Base-by-base conservation (phyloP, 257 asterid species). In the Scutellaria baicalensis region DNA sequence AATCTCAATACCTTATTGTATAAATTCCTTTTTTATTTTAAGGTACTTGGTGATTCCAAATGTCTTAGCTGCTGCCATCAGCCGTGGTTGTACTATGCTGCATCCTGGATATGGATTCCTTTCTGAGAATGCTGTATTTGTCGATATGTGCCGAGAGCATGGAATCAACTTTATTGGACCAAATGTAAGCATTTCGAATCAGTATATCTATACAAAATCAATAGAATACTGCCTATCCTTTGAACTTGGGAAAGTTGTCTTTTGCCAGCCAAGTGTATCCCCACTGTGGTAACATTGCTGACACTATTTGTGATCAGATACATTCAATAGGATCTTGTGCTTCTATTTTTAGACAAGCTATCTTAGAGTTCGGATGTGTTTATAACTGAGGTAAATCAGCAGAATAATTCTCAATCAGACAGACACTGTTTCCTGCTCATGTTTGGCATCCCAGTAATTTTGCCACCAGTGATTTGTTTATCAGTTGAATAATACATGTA, bases 71-170 rank as follows among this genome's bases (percentile, higher is more conserved):
- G 99, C 97, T 72, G 99, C 99, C 69, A 76, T 85, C 59, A 84
- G 91, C 83, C 95, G 86, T 50, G 87, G 88, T 50, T 94, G 99
- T 78, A 89, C 97, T 9, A 94, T 94, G 99, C 87, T 94, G 72
- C 99, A 93, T 87, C 99, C 99, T 62, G 99, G 99, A 77, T 93
- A 93, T 79, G 99, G 99, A 61, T 93, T 93, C 80, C 96, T 93
- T 55, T 72, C 99, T 61, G 99, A 93, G 87, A 93, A 93, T 91
- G 99, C 99, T 50, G 81, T 20, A 71, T 93, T 93, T 80, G 99
- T 93, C 48, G 95, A 87, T 78, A 91, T 93, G 97, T 93, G 99
- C 92, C 80, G 81, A 73, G 96, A 81, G 59, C 99, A 89, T 42
- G 88, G 89, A 43, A 87, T 93, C 80, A 93, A 93, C 82, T 93